These are phyloP conservation scores for Lactifluus echinatus DNA, from an alignment of 768 basidiomycete species.

Conservation along the genomic window DNA sequence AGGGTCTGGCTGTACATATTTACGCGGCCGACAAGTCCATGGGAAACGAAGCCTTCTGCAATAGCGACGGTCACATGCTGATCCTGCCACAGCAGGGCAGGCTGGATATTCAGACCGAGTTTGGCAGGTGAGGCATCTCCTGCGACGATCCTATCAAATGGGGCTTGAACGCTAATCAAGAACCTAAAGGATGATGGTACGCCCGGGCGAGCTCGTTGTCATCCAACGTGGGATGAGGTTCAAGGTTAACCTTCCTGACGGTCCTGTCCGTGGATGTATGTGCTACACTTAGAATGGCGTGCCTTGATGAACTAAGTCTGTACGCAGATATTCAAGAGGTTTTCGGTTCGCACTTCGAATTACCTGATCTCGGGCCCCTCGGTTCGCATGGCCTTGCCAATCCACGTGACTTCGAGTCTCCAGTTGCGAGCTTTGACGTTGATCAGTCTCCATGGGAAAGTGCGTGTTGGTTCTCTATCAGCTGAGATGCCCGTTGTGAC, in stretches of 20 bases:
- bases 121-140: constrained; percentile 41
- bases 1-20: constrained; percentile 58
- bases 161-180: not conserved
- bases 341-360: constrained; percentile 51
- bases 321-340: constrained; percentile 51
- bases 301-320: not conserved
- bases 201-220: constrained; percentile 57
- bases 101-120: constrained; percentile 61
- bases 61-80: constrained; percentile 59
- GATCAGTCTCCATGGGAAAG: constrained; percentile 54
- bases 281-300: not conserved
- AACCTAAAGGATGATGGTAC: constrained; percentile 36
- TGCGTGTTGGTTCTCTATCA: constrained; percentile 25
- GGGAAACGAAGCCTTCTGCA: too few relatives aligned
- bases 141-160: not conserved
- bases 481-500: not conserved
- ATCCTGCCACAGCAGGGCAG: too few relatives aligned
- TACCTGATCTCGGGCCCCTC: constrained; percentile 59
- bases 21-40: too few relatives aligned
- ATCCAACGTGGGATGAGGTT: constrained; percentile 59
- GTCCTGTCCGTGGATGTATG: constrained; percentile 14
- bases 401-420: constrained; percentile 53
- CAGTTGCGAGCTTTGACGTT: constrained; percentile 57
- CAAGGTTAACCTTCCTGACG: too few relatives aligned
- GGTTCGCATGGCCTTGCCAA: constrained; percentile 62